phyloP scores from a whole-genome alignment of 495 filamentous ascomycete genomes.

The Hypoxylon intermedium region DNA sequence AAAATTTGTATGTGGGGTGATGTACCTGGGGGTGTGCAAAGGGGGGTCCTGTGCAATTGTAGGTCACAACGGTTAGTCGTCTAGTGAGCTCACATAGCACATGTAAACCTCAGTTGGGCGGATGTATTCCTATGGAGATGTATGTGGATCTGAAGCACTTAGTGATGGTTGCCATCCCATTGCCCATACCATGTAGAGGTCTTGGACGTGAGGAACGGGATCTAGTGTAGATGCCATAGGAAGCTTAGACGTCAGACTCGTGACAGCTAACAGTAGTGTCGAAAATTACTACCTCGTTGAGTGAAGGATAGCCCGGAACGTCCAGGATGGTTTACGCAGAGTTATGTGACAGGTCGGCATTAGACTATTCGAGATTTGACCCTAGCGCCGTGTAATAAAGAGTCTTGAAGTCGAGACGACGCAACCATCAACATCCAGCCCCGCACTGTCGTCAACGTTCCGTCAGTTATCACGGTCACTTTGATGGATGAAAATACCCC shows the following conservation, averaged over 20 bases:
- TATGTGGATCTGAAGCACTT: too few relatives aligned
- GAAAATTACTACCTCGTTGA: neutral
- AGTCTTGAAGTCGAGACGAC: constrained; percentile 25
- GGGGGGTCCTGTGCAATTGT: too few relatives aligned
- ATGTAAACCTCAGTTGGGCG: constrained; percentile 10
- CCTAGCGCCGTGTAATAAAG: neutral
- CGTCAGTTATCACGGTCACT: neutral
- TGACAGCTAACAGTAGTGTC: constrained; percentile 11
- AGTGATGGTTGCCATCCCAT: too few relatives aligned
- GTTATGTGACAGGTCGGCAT: constrained; percentile 20
- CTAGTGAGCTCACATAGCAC: constrained; percentile 12
- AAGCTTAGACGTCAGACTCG: constrained; percentile 23
- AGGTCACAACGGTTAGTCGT: constrained; percentile 9
- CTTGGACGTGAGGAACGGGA: too few relatives aligned
- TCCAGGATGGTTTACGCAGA: constrained; percentile 10
- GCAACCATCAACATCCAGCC: constrained; percentile 13
- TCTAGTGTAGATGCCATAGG: too few relatives aligned
- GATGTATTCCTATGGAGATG: neutral
- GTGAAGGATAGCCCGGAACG: constrained; percentile 2
- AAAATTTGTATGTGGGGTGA: too few relatives aligned
- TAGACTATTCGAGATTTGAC: neutral
- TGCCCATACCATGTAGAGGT: too few relatives aligned
- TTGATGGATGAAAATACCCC: too few relatives aligned
- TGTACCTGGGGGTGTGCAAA: too few relatives aligned
- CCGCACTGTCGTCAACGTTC: neutral